A percentile compares a stretch with the other conserved stretches of the same genome.
phyloP scores from a whole-genome alignment of 257 asterid genomes.

The Lavandula angustifolia region DNA sequence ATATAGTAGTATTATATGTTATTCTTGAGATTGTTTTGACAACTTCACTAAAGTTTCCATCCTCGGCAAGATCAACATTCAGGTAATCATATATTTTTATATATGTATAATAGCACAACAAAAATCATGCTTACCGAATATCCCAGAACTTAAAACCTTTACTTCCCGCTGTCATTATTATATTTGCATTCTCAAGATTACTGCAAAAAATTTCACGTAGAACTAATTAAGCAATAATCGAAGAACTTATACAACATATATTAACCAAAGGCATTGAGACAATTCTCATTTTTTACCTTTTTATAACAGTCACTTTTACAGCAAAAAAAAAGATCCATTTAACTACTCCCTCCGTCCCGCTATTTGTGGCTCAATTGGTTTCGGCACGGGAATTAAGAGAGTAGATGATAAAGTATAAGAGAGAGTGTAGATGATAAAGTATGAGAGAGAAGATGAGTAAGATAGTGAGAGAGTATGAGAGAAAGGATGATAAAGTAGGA shows the following conservation, averaged over 20 bases:
- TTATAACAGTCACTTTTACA: no score
- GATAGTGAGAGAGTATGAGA: no score
- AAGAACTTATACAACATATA: conserved; percentile 19
- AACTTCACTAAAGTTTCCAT: conserved; percentile 2
- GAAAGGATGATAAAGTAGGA: no score
- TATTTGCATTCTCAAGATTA: conserved; percentile 56
- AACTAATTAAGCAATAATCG: conserved; percentile 23
- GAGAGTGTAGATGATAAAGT: no score
- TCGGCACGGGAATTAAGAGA: no score
- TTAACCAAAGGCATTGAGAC: conserved; percentile 7
- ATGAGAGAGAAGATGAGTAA: no score
- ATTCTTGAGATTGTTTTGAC: neutral
- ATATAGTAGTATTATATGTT: neutral
- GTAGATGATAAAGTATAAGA: no score
- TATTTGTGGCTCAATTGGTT: no score
- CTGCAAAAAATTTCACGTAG: conserved; percentile 48
- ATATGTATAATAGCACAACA: neutral
- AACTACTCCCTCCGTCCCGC: no score
- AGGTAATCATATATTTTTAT: neutral
- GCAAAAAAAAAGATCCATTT: no score
- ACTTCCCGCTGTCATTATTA: conserved; percentile 64
- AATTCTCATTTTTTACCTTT: neutral
- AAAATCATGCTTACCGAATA: conserved; percentile 56
- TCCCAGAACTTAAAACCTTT: conserved; percentile 94
- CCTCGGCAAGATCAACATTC: conserved; percentile 22